A percentile compares a stretch with the other conserved stretches of the same genome.
phyloP scores from a whole-genome alignment of 108 stramenopile species.

The Skeletonema marinoi region DNA sequence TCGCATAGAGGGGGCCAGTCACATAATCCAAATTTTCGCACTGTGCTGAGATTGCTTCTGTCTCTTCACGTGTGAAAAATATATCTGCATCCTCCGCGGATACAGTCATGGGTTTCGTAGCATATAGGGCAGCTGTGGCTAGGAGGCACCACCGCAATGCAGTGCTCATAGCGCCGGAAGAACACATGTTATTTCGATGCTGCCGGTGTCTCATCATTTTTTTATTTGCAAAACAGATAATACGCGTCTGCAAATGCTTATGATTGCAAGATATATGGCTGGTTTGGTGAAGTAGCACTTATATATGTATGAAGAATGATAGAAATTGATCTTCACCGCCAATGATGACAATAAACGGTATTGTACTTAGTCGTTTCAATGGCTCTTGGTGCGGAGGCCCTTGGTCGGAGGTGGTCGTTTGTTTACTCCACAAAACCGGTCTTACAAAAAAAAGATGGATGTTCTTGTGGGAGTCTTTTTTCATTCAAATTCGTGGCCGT shows the following conservation, averaged over 20 bases:
- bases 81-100: background rate
- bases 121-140: background rate
- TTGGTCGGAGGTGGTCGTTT: too few species aligned
- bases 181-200: background rate
- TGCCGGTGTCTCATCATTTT: background rate
- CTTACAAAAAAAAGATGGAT: too few species aligned
- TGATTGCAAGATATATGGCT: too few species aligned
- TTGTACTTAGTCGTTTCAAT: too few species aligned
- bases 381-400: too few species aligned
- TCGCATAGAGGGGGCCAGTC: conserved; percentile 11
- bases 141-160: background rate
- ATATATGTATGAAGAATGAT: too few species aligned
- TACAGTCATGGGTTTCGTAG: background rate
- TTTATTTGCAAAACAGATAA: background rate
- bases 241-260: background rate
- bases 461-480: too few species aligned
- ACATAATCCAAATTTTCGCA: conserved; percentile 31
- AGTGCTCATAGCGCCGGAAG: background rate
- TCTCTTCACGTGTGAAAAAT: background rate
- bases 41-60: background rate
- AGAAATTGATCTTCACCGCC: too few species aligned
- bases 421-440: too few species aligned
- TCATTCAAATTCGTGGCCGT: too few species aligned
- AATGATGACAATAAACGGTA: too few species aligned
- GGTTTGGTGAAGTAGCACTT: too few species aligned